Evolutionary conservation across 805 yeast genomes (phyloP), one percentile per base, ranked within the genome.

Genomic region (Yarrowia divulgata): DNA sequence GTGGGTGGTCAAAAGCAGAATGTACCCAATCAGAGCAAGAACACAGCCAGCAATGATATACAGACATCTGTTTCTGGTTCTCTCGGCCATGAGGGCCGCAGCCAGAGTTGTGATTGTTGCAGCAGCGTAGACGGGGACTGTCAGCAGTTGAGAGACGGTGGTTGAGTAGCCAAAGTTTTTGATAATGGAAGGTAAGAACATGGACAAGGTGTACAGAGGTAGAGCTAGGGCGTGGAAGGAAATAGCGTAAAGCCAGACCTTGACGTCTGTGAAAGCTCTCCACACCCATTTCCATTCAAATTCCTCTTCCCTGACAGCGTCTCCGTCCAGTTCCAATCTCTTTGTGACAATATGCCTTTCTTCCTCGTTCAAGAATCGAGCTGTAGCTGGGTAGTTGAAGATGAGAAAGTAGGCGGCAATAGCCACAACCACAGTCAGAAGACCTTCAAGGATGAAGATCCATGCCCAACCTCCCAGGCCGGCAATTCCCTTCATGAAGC

Each of bases 141-240:
- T 79, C 76, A 83, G 70, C 13, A 82, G 77, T 73, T 83, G 85
- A 0, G 85, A 80, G 19, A 73, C 75, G 39, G 80, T 77, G 35
- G 78, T 75, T 54, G 81, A 73, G 73, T 82, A 83, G 1, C 86
- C 86, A 76, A 83, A 76, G 67, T 77, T 78, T 58, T 74, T 79
- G 70, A 83, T 79, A 70, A 83, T 81, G 3, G 85, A 79, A 10
- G 86, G 85, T 40, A 83, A 72, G 69, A 83, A 83, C 19, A 81
- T 78, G 29, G 85, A 79, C 23, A 82, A 71, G 14, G 67, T 60
- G 54, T 60, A 60, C 1, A 60, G 43, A 8, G 67, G 67, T 0
- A 60, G 54, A 18, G 67, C 67, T 32, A 60, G 34, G 9, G 54
- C 50, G 19, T 60, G 67, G 46, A 60, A 60, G 0, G 54, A 23